Percentiles rank a stretch among this genome's conserved stretches.
These are phyloP conservation scores for Colletotrichum cuscutae DNA, from an alignment of 2,329 filamentous ascomycete species.

Conservation along the genomic window DNA sequence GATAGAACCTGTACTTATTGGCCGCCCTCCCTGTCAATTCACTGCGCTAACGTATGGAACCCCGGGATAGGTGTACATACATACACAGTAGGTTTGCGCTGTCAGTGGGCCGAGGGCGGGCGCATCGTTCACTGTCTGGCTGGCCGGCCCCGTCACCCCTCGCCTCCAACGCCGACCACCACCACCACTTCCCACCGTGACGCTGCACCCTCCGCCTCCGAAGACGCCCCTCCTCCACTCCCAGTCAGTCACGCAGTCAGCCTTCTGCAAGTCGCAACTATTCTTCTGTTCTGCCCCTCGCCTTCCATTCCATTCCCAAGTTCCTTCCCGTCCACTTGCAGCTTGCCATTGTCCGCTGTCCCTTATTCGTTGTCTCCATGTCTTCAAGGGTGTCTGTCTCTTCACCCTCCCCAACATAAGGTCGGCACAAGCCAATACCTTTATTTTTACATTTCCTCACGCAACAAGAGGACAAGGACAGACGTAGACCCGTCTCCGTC, in stretches of 20 bases:
- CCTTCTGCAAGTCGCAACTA: slow-evolving; percentile 10
- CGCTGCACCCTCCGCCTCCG: neutral
- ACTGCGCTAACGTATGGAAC: too few relatives aligned
- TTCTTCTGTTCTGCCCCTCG: neutral
- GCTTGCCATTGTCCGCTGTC: slow-evolving; percentile 6
- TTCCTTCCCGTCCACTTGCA: slow-evolving; percentile 5
- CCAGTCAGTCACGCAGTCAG: too few relatives aligned
- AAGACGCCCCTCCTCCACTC: neutral
- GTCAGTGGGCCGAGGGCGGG: slow-evolving; percentile 16
- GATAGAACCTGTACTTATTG: too few relatives aligned
- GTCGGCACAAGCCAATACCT: neutral
- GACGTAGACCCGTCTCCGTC: slow-evolving; percentile 4
- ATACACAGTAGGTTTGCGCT: neutral
- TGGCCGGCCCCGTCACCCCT: neutral
- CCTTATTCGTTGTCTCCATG: slow-evolving; percentile 3
- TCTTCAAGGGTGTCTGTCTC: neutral
- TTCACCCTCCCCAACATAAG: slow-evolving; percentile 7
- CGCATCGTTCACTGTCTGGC: slow-evolving; percentile 6
- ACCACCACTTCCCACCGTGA: neutral
- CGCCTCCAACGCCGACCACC: neutral
- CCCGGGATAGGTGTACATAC: too few relatives aligned
- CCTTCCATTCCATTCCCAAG: neutral
- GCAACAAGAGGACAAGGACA: slow-evolving; percentile 14
- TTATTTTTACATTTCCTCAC: neutral
- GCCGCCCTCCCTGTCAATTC: too few relatives aligned